Conservation (phyloP, 2,329 filamentous ascomycete species). For the Cercospora zeae-maydis region DNA sequence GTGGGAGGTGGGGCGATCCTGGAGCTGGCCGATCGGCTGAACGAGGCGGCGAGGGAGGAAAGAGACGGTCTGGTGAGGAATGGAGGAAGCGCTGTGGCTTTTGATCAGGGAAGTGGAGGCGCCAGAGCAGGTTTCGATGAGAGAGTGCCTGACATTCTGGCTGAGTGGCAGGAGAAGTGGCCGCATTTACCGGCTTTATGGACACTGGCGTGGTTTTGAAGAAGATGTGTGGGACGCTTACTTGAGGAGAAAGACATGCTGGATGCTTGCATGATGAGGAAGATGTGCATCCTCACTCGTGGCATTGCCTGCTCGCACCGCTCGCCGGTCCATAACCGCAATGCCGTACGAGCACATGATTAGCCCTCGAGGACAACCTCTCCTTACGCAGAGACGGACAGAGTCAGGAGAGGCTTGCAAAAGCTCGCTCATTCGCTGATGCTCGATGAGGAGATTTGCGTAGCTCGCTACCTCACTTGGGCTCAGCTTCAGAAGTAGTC, state of each 20-base stretch:
- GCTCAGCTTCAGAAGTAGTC: background rate
- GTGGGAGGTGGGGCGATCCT: conserved; percentile 88
- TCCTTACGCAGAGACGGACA: background rate
- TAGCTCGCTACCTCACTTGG: background rate
- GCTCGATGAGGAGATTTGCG: background rate
- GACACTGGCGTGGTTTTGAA: conserved; percentile 90
- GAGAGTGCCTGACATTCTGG: conserved; percentile 85
- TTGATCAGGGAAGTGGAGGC: conserved; percentile 67
- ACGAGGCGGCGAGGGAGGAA: conserved; percentile 75
- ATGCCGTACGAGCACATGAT: background rate
- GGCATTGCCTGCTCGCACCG: background rate
- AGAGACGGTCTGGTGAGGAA: conserved; percentile 69
- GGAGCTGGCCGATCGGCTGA: conserved; percentile 81
- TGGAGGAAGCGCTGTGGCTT: conserved; percentile 50
- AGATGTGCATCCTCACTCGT: background rate
- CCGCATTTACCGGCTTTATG: conserved; percentile 85
- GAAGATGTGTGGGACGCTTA: background rate
- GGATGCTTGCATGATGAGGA: background rate
- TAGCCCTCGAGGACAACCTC: background rate
- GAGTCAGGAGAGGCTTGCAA: background rate
- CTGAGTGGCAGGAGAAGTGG: conserved; percentile 92
- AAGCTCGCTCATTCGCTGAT: background rate
- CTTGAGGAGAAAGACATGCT: background rate
- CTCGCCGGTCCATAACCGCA: background rate
- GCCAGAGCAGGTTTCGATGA: conserved; percentile 82